phyloP scores from a whole-genome alignment of 106 monocot species.

The Agapanthus africanus region DNA sequence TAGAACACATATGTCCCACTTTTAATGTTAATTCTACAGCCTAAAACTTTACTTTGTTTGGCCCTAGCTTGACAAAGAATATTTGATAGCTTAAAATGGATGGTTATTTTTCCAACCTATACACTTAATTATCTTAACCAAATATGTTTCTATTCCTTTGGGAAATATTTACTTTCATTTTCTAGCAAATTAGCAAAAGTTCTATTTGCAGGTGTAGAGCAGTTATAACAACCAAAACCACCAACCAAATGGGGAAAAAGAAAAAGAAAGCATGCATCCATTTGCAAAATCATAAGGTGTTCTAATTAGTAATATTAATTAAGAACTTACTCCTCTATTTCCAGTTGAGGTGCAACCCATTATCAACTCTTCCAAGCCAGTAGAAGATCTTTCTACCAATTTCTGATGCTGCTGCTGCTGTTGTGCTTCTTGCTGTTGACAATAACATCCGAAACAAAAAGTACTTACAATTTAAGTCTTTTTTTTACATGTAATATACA shows the following conservation, averaged over 20 bases:
- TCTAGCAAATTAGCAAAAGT: not conserved
- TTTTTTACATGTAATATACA: not conserved
- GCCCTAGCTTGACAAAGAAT: not conserved
- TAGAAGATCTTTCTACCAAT: conserved; percentile 46
- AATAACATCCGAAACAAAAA: no score
- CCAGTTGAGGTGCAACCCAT: conserved; percentile 72
- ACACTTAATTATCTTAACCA: not conserved
- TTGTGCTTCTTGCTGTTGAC: conserved; percentile 6
- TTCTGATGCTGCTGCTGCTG: conserved; percentile 47
- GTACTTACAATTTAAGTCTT: not conserved
- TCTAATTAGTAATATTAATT: not conserved
- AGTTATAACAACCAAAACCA: conserved; percentile 7
- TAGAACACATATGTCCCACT: not conserved
- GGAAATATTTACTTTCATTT: not conserved
- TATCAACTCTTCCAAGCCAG: conserved; percentile 82
- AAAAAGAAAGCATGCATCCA: not conserved
- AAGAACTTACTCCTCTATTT: conserved; percentile 57
- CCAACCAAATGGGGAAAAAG: not conserved
- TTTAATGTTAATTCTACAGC: not conserved
- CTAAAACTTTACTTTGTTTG: not conserved
- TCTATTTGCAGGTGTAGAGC: not conserved
- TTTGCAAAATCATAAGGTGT: not conserved
- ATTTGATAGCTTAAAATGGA: not conserved
- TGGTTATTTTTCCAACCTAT: not conserved
- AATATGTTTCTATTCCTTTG: not conserved